Conservation (phyloP, 805 yeast species). For the Candida koratica region DNA sequence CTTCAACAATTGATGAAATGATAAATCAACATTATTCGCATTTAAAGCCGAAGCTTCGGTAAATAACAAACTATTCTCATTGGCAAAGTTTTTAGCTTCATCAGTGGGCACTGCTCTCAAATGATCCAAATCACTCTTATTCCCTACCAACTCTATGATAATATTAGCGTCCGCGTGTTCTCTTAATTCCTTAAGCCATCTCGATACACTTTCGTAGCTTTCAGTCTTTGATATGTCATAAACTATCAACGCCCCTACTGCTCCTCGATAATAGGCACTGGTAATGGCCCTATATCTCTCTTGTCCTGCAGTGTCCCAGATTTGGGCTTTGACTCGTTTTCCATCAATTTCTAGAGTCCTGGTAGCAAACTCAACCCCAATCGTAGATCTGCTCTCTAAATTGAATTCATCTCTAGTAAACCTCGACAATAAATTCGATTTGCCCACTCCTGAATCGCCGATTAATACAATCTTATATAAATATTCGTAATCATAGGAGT, state of each 20-base stretch:
- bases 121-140: constrained; percentile 86
- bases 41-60: constrained; percentile 95
- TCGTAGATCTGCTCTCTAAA: constrained; percentile 88
- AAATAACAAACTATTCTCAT: constrained; percentile 85
- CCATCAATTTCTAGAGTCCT: constrained; percentile 87
- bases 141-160: constrained; percentile 90
- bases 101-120: constrained; percentile 96
- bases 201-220: constrained; percentile 77
- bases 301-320: constrained; percentile 99
- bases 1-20: constrained; percentile 88
- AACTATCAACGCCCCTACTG: constrained; percentile 94
- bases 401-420: constrained; percentile 96
- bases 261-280: constrained; percentile 95
- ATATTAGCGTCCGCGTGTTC: constrained; percentile 93
- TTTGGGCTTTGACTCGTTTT: constrained; percentile 80
- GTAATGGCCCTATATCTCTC: constrained; percentile 98
- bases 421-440: constrained; percentile 87
- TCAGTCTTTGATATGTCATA: constrained; percentile 92
- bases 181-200: constrained; percentile 88
- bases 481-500: constrained; percentile 75
- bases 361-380: constrained; percentile 98
- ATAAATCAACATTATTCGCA: constrained; percentile 89
- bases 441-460: constrained; percentile 97
- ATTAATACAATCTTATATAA: constrained; percentile 92
- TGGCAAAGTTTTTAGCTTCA: constrained; percentile 91